phyloP scores from a whole-genome alignment of 768 basidiomycete species.

The Tylopilus felleus region DNA sequence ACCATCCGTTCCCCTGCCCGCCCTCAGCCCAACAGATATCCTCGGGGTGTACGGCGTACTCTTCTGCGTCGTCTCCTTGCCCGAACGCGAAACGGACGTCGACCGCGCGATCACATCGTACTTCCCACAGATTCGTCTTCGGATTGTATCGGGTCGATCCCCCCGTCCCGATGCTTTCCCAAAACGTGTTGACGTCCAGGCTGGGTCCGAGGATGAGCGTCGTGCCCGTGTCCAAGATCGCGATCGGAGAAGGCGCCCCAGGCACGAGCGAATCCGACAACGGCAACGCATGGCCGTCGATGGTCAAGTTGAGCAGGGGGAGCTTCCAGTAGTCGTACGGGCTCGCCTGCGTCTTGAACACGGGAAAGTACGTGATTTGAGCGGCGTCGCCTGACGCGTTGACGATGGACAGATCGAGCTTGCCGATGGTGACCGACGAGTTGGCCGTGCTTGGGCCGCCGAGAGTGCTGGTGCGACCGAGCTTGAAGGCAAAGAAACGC shows the following conservation, averaged over 20 bases:
- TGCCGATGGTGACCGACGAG: constrained; percentile 53
- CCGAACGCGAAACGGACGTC: constrained; percentile 46
- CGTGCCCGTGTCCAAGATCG: constrained; percentile 62
- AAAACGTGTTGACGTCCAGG: constrained; percentile 51
- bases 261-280: constrained; percentile 45
- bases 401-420: constrained; percentile 37
- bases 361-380: constrained; percentile 37
- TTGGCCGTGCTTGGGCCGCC: constrained; percentile 15
- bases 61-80: constrained; percentile 28
- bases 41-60: constrained; percentile 47
- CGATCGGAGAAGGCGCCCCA: constrained; percentile 43
- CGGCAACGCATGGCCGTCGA: constrained; percentile 40
- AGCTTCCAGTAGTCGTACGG: constrained; percentile 60
- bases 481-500: constrained; percentile 50
- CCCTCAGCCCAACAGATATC: constrained; percentile 52
- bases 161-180: constrained; percentile 42
- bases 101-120: constrained; percentile 49
- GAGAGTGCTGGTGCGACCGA: constrained; percentile 34
- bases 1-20: constrained; percentile 42
- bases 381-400: constrained; percentile 26
- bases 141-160: constrained; percentile 36
- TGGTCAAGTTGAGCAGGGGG: constrained; percentile 42
- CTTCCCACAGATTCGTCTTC: constrained; percentile 42
- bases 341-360: constrained; percentile 34
- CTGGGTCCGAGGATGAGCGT: constrained; percentile 54